A percentile compares a stretch with the other conserved stretches of the same genome.
phyloP scores from a whole-genome alignment of 495 filamentous ascomycete genomes.

The Hypomontagnella monticulosa region DNA sequence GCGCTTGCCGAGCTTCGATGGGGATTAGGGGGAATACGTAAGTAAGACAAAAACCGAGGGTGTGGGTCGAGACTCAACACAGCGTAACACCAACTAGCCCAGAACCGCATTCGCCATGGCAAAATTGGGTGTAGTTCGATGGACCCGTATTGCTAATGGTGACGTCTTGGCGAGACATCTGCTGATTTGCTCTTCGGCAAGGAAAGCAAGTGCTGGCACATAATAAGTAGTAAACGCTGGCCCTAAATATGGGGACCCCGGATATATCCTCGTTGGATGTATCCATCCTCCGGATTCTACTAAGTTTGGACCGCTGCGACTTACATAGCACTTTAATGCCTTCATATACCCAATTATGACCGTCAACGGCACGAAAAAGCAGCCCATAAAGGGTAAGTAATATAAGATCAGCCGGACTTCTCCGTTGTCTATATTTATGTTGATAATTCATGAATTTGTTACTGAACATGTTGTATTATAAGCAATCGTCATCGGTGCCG shows the following conservation, averaged over 20 bases:
- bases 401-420: background rate
- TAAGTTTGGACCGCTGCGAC: background rate
- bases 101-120: background rate
- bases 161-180: conserved; percentile 9
- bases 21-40: background rate
- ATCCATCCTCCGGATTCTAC: conserved; percentile 1
- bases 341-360: conserved; percentile 17
- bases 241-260: conserved; percentile 21
- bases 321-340: background rate
- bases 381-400: conserved; percentile 40
- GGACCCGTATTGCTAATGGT: conserved; percentile 1
- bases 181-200: conserved; percentile 21
- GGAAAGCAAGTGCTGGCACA: too few relatives aligned
- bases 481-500: conserved; percentile 64
- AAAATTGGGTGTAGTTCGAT: conserved; percentile 17
- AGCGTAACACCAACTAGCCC: conserved; percentile 11
- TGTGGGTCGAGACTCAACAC: conserved; percentile 16
- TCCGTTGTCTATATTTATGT: background rate
- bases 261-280: background rate
- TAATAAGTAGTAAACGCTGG: background rate
- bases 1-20: background rate
- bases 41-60: conserved; percentile 6
- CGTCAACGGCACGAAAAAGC: conserved; percentile 16
- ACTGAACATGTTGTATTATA: conserved; percentile 13
- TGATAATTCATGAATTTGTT: background rate